Evolutionary conservation across 257 asterid genomes (phyloP), one percentile per base, ranked within the genome.

Genomic region (Nicotiana tomentosiformis): DNA sequence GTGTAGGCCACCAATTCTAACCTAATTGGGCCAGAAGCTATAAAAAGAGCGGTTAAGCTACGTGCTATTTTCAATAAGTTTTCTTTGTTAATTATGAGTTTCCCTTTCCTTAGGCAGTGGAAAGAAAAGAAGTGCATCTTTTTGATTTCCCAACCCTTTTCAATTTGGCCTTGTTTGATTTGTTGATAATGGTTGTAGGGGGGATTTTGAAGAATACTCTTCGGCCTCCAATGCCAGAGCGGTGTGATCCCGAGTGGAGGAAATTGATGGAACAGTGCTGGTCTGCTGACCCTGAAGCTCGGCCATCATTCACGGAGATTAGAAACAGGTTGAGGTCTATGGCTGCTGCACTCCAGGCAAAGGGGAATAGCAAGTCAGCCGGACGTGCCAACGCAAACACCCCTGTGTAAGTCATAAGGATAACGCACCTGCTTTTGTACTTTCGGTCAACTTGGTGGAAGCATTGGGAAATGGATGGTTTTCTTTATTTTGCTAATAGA

Each of bases 291-390:
- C 92, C 97, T 7, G 87, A 80, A 58, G 49, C 83, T 15, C 89
- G 97, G 83, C 97, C 97, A 43, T 93, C 97, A n/a, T 93, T 92
- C 81, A 90, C 93, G 5, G 95, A 89, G 87, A 90, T 93, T 77
- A 86, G 94, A 62, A 66, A 82, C 43, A 88, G 90, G 85, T 82
- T 93, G 78, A 86, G 93, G 86, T 91, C 91, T 5, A 90, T 93
- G 86, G 85, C 90, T 64, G 90, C 85, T 5, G 85, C 88, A 15
- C 87, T 89, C 66, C 86, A 84, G 81, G 83, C 88, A 3, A 88
- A 82, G 66, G 87, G 70, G 55, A 81, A 53, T 64, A 9, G 43
- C 58, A 88, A 81, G 82, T 17, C 17, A 64, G 84, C 76, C 55
- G 78, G 79, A 80, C 90, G 81, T 29, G 67, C 65, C 57, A 85